phyloP scores from a whole-genome alignment of 805 yeast species.

The Metschnikowia santaceciliae region DNA sequence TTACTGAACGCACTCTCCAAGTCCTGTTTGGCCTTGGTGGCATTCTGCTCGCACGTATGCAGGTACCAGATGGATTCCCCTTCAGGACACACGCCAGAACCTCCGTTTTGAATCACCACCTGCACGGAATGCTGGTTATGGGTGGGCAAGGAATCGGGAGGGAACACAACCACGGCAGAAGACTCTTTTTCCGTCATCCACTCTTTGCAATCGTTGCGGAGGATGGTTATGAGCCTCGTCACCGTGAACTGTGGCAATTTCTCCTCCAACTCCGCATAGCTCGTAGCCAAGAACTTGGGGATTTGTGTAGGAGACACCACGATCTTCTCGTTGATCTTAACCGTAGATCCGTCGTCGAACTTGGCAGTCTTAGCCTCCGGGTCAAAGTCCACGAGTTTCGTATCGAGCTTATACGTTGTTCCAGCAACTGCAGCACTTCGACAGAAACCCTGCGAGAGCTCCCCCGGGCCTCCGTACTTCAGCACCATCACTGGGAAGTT shows the following conservation, averaged over 20 bases:
- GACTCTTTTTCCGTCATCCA: slow-evolving; percentile 88
- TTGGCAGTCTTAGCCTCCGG: slow-evolving; percentile 61
- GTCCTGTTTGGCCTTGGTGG: slow-evolving; percentile 67
- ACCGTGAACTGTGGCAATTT: slow-evolving; percentile 47
- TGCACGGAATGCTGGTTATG: slow-evolving; percentile 74
- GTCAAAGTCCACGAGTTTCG: slow-evolving; percentile 62
- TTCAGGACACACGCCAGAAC: slow-evolving; percentile 80
- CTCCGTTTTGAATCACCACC: slow-evolving; percentile 81
- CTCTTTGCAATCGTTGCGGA: slow-evolving; percentile 80
- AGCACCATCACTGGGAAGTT: slow-evolving; percentile 89
- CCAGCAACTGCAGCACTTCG: slow-evolving; percentile 98
- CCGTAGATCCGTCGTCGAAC: slow-evolving; percentile 70
- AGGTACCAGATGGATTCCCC: slow-evolving; percentile 90
- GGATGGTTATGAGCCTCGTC: slow-evolving; percentile 76
- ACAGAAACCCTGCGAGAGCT: slow-evolving; percentile 93
- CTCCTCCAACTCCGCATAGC: slow-evolving; percentile 41
- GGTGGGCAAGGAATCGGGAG: slow-evolving; percentile 71
- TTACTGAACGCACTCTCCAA: slow-evolving; percentile 75
- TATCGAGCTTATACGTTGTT: slow-evolving; percentile 82
- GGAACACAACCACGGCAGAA: slow-evolving; percentile 87
- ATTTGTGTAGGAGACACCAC: slow-evolving; percentile 69
- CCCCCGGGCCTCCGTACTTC: slow-evolving; percentile 95
- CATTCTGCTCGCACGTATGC: slow-evolving; percentile 65
- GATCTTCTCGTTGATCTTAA: slow-evolving; percentile 74
- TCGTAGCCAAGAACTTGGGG: slow-evolving; percentile 39